Percentiles rank a stretch among this genome's conserved stretches.
Evolutionary conservation across 768 basidiomycete genomes (phyloP).

Genomic region (Leucogyrophana mollusca): DNA sequence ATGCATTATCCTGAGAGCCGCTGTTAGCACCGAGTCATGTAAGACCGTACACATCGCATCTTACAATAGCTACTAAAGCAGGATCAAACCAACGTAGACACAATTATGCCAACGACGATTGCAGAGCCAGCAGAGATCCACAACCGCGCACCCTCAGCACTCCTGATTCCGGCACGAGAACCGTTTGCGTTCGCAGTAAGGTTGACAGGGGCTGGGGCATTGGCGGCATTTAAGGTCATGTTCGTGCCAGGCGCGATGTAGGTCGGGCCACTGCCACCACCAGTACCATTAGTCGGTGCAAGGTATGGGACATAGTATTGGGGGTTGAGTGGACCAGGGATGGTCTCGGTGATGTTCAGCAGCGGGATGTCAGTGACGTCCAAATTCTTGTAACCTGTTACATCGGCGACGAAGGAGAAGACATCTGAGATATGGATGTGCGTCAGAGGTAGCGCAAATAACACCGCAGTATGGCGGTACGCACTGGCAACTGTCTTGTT

Average conservation of each 20-base stretch:
- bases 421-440: conserved; percentile 38
- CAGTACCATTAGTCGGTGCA: conserved; percentile 40
- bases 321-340: conserved; percentile 44
- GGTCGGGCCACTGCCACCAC: conserved; percentile 44
- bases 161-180: too few relatives aligned
- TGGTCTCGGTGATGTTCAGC: conserved; percentile 40
- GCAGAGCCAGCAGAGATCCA: too few relatives aligned
- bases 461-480: background rate
- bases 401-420: conserved; percentile 47
- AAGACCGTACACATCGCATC: too few relatives aligned
- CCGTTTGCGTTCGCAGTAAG: conserved; percentile 23
- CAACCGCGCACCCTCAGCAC: too few relatives aligned
- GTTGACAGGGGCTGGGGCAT: conserved; percentile 40
- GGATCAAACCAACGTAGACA: too few relatives aligned
- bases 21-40: too few relatives aligned
- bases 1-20: too few relatives aligned
- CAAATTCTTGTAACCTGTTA: conserved; percentile 42
- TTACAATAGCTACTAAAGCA: too few relatives aligned
- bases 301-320: conserved; percentile 40
- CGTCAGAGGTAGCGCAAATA: background rate
- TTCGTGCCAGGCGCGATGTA: conserved; percentile 35
- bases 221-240: conserved; percentile 29
- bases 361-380: conserved; percentile 32
- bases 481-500: conserved; percentile 38
- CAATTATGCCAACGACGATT: too few relatives aligned